phyloP scores from a whole-genome alignment of 148 eudicot genomes.

The Cornus suecica region DNA sequence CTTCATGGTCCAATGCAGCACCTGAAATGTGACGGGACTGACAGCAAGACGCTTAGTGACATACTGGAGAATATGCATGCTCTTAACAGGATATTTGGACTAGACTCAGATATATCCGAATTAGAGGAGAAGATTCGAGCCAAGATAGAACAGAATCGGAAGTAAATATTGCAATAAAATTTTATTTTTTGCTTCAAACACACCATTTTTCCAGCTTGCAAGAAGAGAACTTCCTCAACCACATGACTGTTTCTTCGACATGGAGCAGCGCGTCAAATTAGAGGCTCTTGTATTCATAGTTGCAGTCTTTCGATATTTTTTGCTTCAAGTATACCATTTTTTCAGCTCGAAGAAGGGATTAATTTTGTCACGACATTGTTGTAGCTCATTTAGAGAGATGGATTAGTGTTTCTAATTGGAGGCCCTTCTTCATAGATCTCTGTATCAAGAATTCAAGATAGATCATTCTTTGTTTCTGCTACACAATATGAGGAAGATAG shows the following conservation, averaged over 20 bases:
- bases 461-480: too few species aligned
- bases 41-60: constrained; percentile 24
- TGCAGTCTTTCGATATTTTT: not conserved
- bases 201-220: not conserved
- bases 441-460: too few species aligned
- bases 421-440: too few species aligned
- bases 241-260: not conserved
- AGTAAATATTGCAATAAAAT: not conserved
- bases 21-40: constrained; percentile 39
- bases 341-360: too few species aligned
- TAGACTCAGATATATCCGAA: constrained; percentile 34
- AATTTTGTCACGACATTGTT: too few species aligned
- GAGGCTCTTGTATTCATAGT: not conserved
- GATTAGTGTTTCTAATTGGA: too few species aligned
- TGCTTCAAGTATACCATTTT: too few species aligned
- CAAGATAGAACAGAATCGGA: constrained; percentile 36
- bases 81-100: constrained; percentile 41
- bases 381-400: too few species aligned
- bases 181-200: not conserved
- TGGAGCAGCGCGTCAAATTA: not conserved
- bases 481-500: too few species aligned
- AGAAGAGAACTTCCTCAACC: not conserved
- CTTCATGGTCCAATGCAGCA: constrained; percentile 62
- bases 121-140: constrained; percentile 46
- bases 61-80: constrained; percentile 52